Percentiles rank a stretch among this genome's conserved stretches.
phyloP scores from a whole-genome alignment of 176 grass and related monocot genomes.

The Bolboschoenus planiculmis region DNA sequence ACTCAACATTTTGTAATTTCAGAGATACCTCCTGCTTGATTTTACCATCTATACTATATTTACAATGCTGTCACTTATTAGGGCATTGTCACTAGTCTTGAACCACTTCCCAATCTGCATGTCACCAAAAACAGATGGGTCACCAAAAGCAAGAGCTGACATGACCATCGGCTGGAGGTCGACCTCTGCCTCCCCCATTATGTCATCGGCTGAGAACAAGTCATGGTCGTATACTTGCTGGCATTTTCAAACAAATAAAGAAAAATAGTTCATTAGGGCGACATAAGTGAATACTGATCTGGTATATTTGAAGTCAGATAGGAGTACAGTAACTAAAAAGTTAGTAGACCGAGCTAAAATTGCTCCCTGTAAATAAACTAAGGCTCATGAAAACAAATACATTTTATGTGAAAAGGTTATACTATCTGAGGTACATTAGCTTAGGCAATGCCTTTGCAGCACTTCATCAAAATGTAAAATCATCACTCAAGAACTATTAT shows the following conservation, averaged over 20 bases:
- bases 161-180: slow-evolving; percentile 94
- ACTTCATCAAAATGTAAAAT: not conserved
- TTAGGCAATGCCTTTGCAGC: not conserved
- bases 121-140: slow-evolving; percentile 49
- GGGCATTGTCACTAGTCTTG: slow-evolving; percentile 81
- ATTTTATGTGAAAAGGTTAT: not conserved
- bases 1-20: slow-evolving; percentile 95
- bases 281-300: not conserved
- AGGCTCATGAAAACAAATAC: not conserved
- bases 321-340: not conserved
- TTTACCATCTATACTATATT: slow-evolving; percentile 65
- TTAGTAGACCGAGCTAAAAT: not conserved
- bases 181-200: slow-evolving; percentile 97
- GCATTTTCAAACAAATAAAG: slow-evolving; percentile 6
- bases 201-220: slow-evolving; percentile 86
- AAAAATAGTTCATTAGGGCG: not conserved
- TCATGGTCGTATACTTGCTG: slow-evolving; percentile 97
- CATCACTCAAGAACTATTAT: not conserved
- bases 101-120: slow-evolving; percentile 98
- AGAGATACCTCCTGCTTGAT: slow-evolving; percentile 80
- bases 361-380: not conserved
- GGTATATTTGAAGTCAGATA: not conserved
- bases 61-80: slow-evolving; percentile 73
- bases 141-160: slow-evolving; percentile 78
- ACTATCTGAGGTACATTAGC: not conserved